Conservation (phyloP, 2,329 filamentous ascomycete species). For the Fusarium hostae region DNA sequence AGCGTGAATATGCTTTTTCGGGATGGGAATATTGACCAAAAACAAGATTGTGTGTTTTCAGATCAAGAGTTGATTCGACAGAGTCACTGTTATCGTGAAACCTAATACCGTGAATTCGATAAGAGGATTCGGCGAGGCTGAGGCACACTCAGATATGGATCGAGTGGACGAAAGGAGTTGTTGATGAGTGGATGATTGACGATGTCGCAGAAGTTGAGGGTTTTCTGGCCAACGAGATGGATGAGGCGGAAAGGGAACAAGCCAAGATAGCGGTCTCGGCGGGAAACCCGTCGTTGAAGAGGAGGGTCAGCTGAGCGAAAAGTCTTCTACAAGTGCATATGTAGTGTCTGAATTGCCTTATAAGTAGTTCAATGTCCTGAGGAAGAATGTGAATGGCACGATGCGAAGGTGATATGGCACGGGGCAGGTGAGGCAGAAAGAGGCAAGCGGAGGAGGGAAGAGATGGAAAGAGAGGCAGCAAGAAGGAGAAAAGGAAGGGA, state of each 20-base stretch:
- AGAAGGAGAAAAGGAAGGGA: conserved; percentile 9
- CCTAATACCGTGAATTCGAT: conserved; percentile 16
- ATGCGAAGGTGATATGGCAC: neutral
- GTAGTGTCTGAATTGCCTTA: conserved; percentile 11
- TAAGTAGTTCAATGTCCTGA: conserved; percentile 9
- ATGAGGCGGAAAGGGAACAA: conserved; percentile 22
- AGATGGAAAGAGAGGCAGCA: conserved; percentile 6
- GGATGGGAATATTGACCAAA: conserved; percentile 5
- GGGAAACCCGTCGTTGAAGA: conserved; percentile 20
- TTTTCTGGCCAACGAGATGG: conserved; percentile 26
- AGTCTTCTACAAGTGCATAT: conserved; percentile 27
- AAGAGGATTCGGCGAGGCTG: conserved; percentile 12
- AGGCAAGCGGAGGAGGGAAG: neutral
- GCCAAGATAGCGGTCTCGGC: conserved; percentile 16
- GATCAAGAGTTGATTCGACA: conserved; percentile 6
- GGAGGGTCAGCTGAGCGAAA: conserved; percentile 32
- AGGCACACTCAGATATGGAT: conserved; percentile 1
- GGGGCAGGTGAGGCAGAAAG: conserved; percentile 6
- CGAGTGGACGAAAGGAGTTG: conserved; percentile 9
- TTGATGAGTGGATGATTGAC: conserved; percentile 3
- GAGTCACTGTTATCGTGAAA: conserved; percentile 25
- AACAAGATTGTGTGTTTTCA: conserved; percentile 11
- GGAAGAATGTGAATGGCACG: conserved; percentile 17
- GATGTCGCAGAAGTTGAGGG: conserved; percentile 19
- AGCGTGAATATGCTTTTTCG: conserved; percentile 9